Evolutionary conservation across 2,329 filamentous ascomycete genomes (phyloP), one percentile per base, ranked within the genome.

Genomic region (Elsinoe ampelina): DNA sequence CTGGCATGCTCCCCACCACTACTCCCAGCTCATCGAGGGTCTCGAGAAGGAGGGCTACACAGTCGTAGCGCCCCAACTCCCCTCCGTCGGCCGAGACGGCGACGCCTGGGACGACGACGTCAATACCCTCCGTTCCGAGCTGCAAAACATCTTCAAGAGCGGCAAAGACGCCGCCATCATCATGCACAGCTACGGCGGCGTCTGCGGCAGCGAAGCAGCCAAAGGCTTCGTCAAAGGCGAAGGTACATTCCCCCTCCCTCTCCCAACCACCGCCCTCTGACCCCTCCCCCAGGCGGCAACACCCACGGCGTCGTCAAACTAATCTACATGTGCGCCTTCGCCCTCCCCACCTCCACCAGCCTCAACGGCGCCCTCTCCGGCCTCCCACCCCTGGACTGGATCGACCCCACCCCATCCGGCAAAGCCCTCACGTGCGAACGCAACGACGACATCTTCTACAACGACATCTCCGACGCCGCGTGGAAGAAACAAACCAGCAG

Each of bases 391-490:
- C 20, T 42, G 3, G 55, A 58, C 2, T 61, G 59, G 58, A 39
- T 54, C 15, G n/a, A 32, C 17, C 12, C 20, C n/a, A 47, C 55
- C 10, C 43, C 34, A 2, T 45, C 43, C 19, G 38, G 48, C 17
- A 58, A 58, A 26, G 58, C 58, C 20, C 55, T 58, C 2, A 58
- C 36, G 5, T 54, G 51, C 11, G 20, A n/a, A 8, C 32, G 57
- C 38, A 50, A 48, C 1, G 43, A 58, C 6, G 45, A 66, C 7
- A 62, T 65, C 26, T 70, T 72, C 58, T 73, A 71, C 59, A 69
- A 70, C 55, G 70, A 73, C 52, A 58, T 72, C 15, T 50, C 65
- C 0, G 54, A 63, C 30, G 58, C 60, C 1, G 51, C 58, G 5
- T 43, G 17, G 39, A 64, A 67, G 2, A 58, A 61, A 5, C 43